Conservation (phyloP, 1,284 basidiomycete genomes). For the Irpex sp. region DNA sequence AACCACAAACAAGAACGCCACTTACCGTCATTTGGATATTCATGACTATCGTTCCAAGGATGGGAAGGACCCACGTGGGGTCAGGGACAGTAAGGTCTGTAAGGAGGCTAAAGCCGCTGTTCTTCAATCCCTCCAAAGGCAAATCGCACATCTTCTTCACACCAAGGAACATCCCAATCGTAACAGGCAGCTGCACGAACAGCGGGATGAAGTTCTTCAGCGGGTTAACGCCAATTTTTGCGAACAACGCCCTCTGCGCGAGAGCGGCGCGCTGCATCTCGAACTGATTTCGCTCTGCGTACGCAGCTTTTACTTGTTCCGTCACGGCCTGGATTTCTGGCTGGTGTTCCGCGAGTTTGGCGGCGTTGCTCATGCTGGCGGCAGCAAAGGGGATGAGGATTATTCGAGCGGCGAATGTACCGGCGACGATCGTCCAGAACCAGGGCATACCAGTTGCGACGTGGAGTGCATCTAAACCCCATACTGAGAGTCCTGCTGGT, state of each 20-base stretch:
- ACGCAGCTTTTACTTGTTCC: constrained; percentile 37
- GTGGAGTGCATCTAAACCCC: constrained; percentile 67
- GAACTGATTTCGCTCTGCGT: constrained; percentile 41
- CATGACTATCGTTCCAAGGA: constrained; percentile 56
- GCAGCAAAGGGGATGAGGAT: constrained; percentile 70
- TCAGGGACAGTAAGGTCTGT: constrained; percentile 77
- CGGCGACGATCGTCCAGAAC: constrained; percentile 79
- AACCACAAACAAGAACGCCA: constrained; percentile 2
- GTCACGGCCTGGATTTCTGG: constrained; percentile 54
- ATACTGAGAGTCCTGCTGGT: constrained; percentile 31
- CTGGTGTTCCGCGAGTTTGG: constrained; percentile 63
- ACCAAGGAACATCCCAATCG: constrained; percentile 84
- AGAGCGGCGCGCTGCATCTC: constrained; percentile 49
- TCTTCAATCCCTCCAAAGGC: constrained; percentile 68
- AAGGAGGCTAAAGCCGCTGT: constrained; percentile 75
- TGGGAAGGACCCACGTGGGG: constrained; percentile 76
- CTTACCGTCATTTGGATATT: constrained; percentile 71
- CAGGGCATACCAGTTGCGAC: constrained; percentile 75
- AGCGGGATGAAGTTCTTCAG: constrained; percentile 53
- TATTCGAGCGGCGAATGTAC: constrained; percentile 66
- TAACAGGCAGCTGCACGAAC: constrained; percentile 73
- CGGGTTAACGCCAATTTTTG: constrained; percentile 67
- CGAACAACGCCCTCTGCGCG: constrained; percentile 60
- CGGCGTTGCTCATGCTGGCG: constrained; percentile 59
- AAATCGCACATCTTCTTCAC: constrained; percentile 67